phyloP scores from a whole-genome alignment of 2,329 filamentous ascomycete genomes.

The Fusarium humuli region DNA sequence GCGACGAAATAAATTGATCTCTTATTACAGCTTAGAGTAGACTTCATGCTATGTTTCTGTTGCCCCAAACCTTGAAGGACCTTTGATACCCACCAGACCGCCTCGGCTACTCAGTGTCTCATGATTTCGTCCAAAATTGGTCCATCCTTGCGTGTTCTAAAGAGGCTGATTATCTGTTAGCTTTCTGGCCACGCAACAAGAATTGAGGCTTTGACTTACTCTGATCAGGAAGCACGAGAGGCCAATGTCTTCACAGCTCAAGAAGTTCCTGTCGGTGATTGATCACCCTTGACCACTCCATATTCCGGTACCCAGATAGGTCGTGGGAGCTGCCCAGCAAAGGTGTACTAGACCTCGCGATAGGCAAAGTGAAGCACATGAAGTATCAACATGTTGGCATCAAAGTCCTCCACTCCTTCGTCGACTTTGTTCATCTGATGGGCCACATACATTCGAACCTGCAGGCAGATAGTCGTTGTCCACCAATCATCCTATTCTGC shows the following conservation, averaged over 20 bases:
- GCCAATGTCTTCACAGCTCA: background rate
- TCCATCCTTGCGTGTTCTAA: background rate
- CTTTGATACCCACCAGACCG: background rate
- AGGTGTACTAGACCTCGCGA: conserved; percentile 45
- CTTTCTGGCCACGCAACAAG: background rate
- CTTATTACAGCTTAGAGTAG: background rate
- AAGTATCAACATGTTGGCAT: conserved; percentile 44
- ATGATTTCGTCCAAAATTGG: conserved; percentile 1
- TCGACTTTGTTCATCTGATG: conserved; percentile 20
- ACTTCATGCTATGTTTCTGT: background rate
- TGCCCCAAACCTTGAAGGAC: background rate
- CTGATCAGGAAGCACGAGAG: no score
- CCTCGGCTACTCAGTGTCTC: conserved; percentile 24
- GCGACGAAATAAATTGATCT: background rate
- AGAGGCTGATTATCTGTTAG: conserved; percentile 8
- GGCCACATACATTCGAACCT: conserved; percentile 45
- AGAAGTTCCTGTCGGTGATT: background rate
- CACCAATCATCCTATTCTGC: conserved; percentile 48
- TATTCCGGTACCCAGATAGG: conserved; percentile 45
- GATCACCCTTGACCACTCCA: conserved; percentile 16
- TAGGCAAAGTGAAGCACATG: conserved; percentile 50
- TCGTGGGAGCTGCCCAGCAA: conserved; percentile 49
- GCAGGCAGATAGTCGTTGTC: conserved; percentile 47
- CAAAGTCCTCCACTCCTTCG: conserved; percentile 37
- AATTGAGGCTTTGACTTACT: conserved; percentile 1